phyloP scores from a whole-genome alignment of 2,329 filamentous ascomycete genomes.

The Fusarium udum region DNA sequence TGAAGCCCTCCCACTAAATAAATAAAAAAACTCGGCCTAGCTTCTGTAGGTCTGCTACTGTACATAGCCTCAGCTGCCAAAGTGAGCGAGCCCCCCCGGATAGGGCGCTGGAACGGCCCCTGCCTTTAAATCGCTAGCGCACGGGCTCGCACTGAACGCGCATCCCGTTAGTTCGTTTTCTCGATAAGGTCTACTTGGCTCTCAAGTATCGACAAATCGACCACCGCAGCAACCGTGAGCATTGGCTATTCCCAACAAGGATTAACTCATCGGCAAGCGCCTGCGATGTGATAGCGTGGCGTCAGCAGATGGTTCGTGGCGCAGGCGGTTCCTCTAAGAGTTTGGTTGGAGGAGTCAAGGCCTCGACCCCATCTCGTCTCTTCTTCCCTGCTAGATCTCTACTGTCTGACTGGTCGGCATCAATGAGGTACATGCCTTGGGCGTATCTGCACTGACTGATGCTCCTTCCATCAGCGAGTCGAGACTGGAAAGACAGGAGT shows the following conservation, averaged over 20 bases:
- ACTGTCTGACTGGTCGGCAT: constrained; percentile 11
- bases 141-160: constrained; percentile 9
- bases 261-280: constrained; percentile 27
- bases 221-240: background rate
- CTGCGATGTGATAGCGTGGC: constrained; percentile 33
- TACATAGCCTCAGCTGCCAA: constrained; percentile 5
- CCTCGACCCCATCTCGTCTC: constrained; percentile 3
- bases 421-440: constrained; percentile 15
- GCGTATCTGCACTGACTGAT: constrained; percentile 11
- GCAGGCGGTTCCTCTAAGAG: constrained; percentile 18
- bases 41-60: background rate
- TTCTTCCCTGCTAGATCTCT: constrained; percentile 13
- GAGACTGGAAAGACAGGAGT: constrained; percentile 10
- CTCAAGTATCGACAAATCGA: constrained; percentile 22
- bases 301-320: constrained; percentile 28
- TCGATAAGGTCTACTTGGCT: constrained; percentile 11
- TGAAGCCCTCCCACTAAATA: background rate
- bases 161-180: background rate
- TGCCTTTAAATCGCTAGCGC: constrained; percentile 31
- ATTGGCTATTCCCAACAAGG: constrained; percentile 27
- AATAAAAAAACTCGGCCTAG: background rate
- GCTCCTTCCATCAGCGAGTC: constrained; percentile 25
- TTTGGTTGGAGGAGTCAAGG: constrained; percentile 23
- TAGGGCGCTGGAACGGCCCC: constrained; percentile 34
- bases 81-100: constrained; percentile 16